Evolutionary conservation across 1,284 basidiomycete genomes (phyloP).

Genomic region (Melanopsichium pennsylvanicum): DNA sequence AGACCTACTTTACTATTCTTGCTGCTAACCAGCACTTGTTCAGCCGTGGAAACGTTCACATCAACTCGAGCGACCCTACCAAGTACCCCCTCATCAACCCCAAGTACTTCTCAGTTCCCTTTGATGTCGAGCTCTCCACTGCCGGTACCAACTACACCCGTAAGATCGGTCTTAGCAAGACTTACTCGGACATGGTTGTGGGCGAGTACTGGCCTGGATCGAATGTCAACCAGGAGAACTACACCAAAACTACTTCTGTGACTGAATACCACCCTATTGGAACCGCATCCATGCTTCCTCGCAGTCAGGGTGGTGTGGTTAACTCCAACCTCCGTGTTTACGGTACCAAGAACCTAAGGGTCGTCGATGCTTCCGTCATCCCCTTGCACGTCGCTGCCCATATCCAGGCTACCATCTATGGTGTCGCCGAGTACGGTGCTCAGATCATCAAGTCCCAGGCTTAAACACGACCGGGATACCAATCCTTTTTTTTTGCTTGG

Average conservation of each 20-base stretch:
- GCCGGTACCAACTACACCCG: slow-evolving; percentile 58
- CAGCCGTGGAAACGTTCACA: slow-evolving; percentile 68
- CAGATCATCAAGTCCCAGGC: slow-evolving; percentile 52
- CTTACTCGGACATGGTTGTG: slow-evolving; percentile 47
- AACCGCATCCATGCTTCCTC: slow-evolving; percentile 74
- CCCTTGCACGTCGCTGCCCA: slow-evolving; percentile 68
- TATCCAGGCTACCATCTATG: slow-evolving; percentile 69
- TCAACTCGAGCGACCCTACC: slow-evolving; percentile 72
- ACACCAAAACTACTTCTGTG: slow-evolving; percentile 58
- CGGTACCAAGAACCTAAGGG: slow-evolving; percentile 73
- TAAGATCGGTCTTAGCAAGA: slow-evolving; percentile 37
- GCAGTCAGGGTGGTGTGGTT: slow-evolving; percentile 74
- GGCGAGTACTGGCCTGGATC: slow-evolving; percentile 54
- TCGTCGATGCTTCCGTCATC: slow-evolving; percentile 66
- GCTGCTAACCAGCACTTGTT: slow-evolving; percentile 73
- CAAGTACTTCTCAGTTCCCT: slow-evolving; percentile 68
- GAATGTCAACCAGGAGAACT: slow-evolving; percentile 57
- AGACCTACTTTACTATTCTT: slow-evolving; percentile 60
- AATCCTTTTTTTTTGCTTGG: too few relatives aligned
- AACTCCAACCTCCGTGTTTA: slow-evolving; percentile 74
- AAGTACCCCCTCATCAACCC: slow-evolving; percentile 73
- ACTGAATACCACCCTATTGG: slow-evolving; percentile 70
- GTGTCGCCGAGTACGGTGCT: slow-evolving; percentile 66
- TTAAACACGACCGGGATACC: too few relatives aligned
- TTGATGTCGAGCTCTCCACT: slow-evolving; percentile 51